Evolutionary conservation across 306 rosid species (phyloP), one percentile per base, ranked within the genome.

Genomic region (Luffa aegyptiaca): DNA sequence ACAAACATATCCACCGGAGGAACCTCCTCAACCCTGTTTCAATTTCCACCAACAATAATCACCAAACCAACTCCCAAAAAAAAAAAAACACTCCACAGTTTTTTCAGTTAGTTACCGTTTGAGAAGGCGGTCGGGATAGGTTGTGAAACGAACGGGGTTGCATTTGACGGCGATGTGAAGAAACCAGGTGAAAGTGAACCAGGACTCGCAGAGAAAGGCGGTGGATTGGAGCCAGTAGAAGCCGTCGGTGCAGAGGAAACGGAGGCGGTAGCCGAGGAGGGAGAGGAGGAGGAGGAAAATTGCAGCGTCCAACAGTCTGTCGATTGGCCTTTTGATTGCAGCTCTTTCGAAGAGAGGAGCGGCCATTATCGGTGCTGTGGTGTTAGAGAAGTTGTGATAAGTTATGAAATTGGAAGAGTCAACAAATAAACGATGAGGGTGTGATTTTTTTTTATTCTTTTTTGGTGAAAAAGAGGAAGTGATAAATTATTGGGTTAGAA

Each of bases 1-100:
- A 93, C 95, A 79, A 93, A 89, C 77, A 91, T 2, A 42, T 93
- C 98, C 84, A 93, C 85, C 8, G 78, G 8, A 9, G 97, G 98
- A 80, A 93, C 86, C 80, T 90, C 89, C 8, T 58, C 7, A 33
- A 45, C 82, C 83, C 96, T 91, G 12, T 39, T 42, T 4, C 74
- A 61, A 46, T 46, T 10, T 46, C 10, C 3, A 46, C 52, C 4
- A 6, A 42, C 46, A 42, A 42, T 1, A 37, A 49, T 3, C 53
- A 49, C 5, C 31, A 26, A 26, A 26, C 31, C 31, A 26, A 26
- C 31, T 26, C 31, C 31, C 31, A 26, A 26, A 26, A 26, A 26
- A 26, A 26, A 26, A 26, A 26, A 26, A 26, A 26, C 31, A 26
- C 31, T 26, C 31, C 31, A 26, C 31, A 26, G 31, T 26, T 26